A percentile compares a stretch with the other conserved stretches of the same genome.
Conservation (phyloP, 2,329 filamentous ascomycete species). For the Ascocoryne sarcoides region DNA sequence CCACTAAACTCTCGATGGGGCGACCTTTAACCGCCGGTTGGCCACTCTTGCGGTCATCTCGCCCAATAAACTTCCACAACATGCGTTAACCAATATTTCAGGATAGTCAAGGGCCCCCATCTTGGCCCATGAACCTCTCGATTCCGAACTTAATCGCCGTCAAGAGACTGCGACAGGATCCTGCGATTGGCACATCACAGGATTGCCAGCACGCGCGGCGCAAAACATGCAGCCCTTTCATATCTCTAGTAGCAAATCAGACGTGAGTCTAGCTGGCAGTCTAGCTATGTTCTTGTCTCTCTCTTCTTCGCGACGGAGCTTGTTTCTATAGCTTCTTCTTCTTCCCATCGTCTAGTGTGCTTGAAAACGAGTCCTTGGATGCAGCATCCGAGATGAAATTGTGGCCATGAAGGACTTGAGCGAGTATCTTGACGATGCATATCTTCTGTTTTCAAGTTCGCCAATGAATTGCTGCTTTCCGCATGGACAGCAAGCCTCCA, state of each 20-base stretch:
- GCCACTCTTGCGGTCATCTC: background rate
- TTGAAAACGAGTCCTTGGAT: background rate
- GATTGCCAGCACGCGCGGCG: background rate
- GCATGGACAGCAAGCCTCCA: constrained; percentile 14
- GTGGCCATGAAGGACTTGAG: constrained; percentile 26
- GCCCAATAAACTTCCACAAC: background rate
- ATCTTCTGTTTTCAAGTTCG: constrained; percentile 23
- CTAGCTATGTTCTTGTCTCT: background rate
- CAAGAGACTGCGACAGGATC: background rate
- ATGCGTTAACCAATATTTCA: background rate
- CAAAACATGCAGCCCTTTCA: background rate
- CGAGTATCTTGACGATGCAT: constrained; percentile 27
- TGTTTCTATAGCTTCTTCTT: background rate
- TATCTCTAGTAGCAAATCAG: background rate
- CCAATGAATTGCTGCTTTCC: constrained; percentile 24
- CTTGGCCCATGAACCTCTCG: background rate
- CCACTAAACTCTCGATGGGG: background rate
- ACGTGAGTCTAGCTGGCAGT: background rate
- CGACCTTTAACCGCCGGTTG: background rate
- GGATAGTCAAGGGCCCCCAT: background rate
- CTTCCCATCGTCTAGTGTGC: background rate
- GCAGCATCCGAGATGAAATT: constrained; percentile 13
- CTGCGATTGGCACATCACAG: background rate
- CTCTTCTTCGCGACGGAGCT: background rate
- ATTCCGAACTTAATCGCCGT: background rate